These are phyloP conservation scores for Claviceps spartinae DNA, from an alignment of 2,329 filamentous ascomycete species.

Conservation along the genomic window DNA sequence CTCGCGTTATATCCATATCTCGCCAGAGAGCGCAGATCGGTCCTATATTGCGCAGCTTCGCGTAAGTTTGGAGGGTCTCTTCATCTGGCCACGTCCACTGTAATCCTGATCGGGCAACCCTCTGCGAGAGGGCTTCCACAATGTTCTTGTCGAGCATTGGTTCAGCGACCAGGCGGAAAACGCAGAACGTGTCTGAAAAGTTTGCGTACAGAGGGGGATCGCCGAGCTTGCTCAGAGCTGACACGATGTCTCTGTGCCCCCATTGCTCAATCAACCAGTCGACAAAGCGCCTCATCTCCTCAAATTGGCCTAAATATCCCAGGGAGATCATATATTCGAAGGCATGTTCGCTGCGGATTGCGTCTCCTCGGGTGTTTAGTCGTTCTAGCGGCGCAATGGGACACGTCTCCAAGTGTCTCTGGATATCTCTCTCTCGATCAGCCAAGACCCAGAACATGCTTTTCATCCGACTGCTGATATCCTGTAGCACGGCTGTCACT, in stretches of 20 bases:
- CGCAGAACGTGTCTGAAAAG: constrained; percentile 27
- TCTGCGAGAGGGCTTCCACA: constrained; percentile 18
- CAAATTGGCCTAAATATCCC: constrained; percentile 44
- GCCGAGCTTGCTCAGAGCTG: constrained; percentile 22
- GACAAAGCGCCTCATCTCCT: constrained; percentile 42
- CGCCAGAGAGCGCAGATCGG: constrained; percentile 13
- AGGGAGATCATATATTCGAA: constrained; percentile 52
- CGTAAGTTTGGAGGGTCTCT: constrained; percentile 21
- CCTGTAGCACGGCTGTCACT: constrained; percentile 8
- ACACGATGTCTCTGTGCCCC: constrained; percentile 18
- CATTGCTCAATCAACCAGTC: constrained; percentile 44
- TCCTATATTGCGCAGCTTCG: constrained; percentile 13
- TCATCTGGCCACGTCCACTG: constrained; percentile 27
- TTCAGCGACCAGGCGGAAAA: constrained; percentile 35
- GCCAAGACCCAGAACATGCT: constrained; percentile 15
- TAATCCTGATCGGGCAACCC: constrained; percentile 13
- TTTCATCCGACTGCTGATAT: constrained; percentile 14
- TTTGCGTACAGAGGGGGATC: constrained; percentile 20
- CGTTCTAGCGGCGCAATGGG: constrained; percentile 19
- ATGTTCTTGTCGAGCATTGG: constrained; percentile 23
- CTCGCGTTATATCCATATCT: constrained; percentile 12
- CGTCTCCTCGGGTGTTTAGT: constrained; percentile 20
- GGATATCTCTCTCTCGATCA: constrained; percentile 12
- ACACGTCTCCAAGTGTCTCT: constrained; percentile 9
- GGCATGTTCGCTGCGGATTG: constrained; percentile 22